Evolutionary conservation across 176 grass and related monocot species (phyloP), one percentile per base, ranked within the genome.

Genomic region (Hordeum marinum): DNA sequence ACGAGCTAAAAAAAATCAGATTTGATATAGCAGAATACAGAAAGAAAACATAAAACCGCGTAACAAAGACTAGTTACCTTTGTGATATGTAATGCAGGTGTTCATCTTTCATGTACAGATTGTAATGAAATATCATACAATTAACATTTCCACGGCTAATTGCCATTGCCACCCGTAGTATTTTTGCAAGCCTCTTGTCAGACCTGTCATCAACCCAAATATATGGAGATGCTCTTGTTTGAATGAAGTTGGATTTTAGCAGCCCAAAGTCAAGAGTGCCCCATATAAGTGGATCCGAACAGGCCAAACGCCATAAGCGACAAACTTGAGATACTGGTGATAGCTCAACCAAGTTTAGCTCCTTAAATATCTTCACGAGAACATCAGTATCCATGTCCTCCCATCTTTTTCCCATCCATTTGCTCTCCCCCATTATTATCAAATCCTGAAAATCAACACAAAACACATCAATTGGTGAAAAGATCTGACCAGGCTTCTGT

Each of bases 311-410:
- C 96, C 96, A 99, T 36, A 87, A 90, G 26, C 37, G 88, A 23
- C 96, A 99, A 60, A 96, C 94, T 83, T 91, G 92, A 61, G 94
- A 99, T 77, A 94, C 90, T 24, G 94, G 94, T 81, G 87, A 87
- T 70, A 99, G 54, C 76, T 99, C 91, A 80, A 94, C 88, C 88
- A 99, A 82, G 89, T 96, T 96, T 68, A 99, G 83, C 63, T 94
- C 90, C 86, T 96, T 99, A 62, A 99, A 96, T 80, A 99, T 96
- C 87, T 99, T 96, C 84, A 96, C 94, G 18, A 99, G 80, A 67
- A 99, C 96, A 89, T 99, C 96, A 63, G 92, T 96, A 54, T 99
- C 94, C 90, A 99, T 99, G 72, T 99, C 96, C 82, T 99, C 96
- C 96, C 96, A 99, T 89, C 90, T 88, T 92, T 89, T 96, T 15